A percentile compares a stretch with the other conserved stretches of the same genome.
Evolutionary conservation across 2,329 filamentous ascomycete genomes (phyloP).

Genomic region (Aspergillus calidoustus): DNA sequence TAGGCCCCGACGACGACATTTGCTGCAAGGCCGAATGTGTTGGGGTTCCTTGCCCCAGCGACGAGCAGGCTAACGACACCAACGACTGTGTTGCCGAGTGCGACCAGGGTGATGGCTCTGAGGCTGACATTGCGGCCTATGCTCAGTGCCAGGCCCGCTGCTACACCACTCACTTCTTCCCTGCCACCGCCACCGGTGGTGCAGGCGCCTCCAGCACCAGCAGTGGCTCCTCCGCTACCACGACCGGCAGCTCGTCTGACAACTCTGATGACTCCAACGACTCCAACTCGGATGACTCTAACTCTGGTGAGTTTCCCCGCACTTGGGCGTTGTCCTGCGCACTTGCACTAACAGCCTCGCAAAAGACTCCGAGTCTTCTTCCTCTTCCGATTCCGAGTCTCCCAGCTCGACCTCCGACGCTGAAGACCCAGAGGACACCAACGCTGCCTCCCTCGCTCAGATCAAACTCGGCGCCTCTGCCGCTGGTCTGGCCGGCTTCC

Average conservation of each 20-base stretch:
- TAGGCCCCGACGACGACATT: constrained; percentile 50
- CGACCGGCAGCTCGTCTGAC: constrained; percentile 26
- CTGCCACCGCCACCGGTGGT: constrained; percentile 29
- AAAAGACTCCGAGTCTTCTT: constrained; percentile 22
- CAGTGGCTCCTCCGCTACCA: constrained; percentile 29
- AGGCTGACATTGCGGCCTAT: constrained; percentile 51
- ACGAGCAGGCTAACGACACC: constrained; percentile 55
- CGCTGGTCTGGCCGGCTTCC: constrained; percentile 40
- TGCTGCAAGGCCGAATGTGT: constrained; percentile 59
- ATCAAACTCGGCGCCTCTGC: constrained; percentile 39
- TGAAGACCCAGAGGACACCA: constrained; percentile 28
- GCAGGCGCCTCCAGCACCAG: constrained; percentile 28
- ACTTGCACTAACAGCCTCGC: neutral
- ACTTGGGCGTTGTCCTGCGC: neutral
- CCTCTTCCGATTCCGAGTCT: constrained; percentile 23
- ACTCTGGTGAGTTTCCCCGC: neutral
- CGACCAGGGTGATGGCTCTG: constrained; percentile 57
- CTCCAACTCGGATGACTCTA: constrained; percentile 13
- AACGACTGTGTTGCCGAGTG: constrained; percentile 58
- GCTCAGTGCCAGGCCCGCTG: constrained; percentile 55
- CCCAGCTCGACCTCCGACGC: constrained; percentile 21
- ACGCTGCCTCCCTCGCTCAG: constrained; percentile 34
- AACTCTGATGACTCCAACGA: constrained; percentile 22
- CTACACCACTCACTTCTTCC: constrained; percentile 55
- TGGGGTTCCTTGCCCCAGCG: constrained; percentile 57